Evolutionary conservation across 768 basidiomycete species (phyloP).

Genomic region (Kwoniella shandongensis): DNA sequence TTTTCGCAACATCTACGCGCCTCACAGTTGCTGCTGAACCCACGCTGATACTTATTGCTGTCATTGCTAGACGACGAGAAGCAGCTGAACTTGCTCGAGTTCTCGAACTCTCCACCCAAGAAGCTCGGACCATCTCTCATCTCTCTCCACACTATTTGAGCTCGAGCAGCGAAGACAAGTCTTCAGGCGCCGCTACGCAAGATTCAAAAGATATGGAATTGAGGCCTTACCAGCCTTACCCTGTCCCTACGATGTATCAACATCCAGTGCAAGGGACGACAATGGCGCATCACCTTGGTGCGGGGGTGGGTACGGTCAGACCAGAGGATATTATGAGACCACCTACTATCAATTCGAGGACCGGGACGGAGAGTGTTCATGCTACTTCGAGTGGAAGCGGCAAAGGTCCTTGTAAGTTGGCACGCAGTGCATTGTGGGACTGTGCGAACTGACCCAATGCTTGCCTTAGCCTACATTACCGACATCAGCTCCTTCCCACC

Average conservation of each 20-base stretch:
- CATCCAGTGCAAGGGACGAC: background rate
- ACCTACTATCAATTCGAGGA: slow-evolving; percentile 12
- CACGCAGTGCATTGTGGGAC: too few relatives aligned
- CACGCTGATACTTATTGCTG: background rate
- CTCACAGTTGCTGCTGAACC: too few relatives aligned
- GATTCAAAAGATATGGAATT: slow-evolving; percentile 46
- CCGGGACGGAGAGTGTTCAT: slow-evolving; percentile 4
- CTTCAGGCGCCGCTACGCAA: slow-evolving; percentile 14
- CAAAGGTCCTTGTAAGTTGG: slow-evolving; percentile 4
- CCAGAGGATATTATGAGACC: slow-evolving; percentile 27
- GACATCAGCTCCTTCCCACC: slow-evolving; percentile 33
- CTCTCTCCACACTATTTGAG: slow-evolving; percentile 15
- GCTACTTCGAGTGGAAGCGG: slow-evolving; percentile 1
- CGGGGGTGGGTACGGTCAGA: slow-evolving; percentile 12
- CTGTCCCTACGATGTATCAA: background rate
- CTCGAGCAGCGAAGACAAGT: slow-evolving; percentile 4
- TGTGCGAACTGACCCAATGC: too few relatives aligned
- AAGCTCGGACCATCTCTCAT: slow-evolving; percentile 11
- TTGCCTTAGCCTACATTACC: slow-evolving; percentile 8
- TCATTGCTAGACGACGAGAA: slow-evolving; percentile 38
- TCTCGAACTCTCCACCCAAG: slow-evolving; percentile 40
- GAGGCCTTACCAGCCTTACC: slow-evolving; percentile 11
- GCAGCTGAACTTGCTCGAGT: slow-evolving; percentile 44
- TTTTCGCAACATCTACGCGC: too few relatives aligned
- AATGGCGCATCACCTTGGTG: background rate